phyloP scores from a whole-genome alignment of 805 yeast species.

The Myxozyma neotropica region DNA sequence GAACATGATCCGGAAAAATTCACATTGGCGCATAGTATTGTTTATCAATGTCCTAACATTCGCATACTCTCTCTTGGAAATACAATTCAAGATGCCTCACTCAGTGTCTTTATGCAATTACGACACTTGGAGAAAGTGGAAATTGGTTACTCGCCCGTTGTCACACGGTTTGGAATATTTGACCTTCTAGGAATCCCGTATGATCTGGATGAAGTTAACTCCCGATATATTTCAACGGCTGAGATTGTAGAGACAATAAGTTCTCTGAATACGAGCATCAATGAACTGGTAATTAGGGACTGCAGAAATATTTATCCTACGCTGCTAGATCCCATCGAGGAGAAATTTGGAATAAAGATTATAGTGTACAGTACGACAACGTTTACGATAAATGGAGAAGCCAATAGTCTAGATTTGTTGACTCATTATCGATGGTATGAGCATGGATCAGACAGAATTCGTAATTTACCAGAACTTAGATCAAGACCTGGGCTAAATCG shows the following conservation, averaged over 20 bases:
- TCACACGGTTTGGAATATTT: slow-evolving; percentile 22
- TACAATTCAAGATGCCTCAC: slow-evolving; percentile 19
- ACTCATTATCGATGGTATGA: slow-evolving; percentile 18
- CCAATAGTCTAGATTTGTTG: slow-evolving; percentile 13
- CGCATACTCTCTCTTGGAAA: slow-evolving; percentile 13
- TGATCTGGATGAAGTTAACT: neutral
- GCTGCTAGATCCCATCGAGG: slow-evolving; percentile 4
- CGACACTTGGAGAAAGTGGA: neutral
- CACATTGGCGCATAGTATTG: slow-evolving; percentile 16
- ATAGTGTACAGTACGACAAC: slow-evolving; percentile 15
- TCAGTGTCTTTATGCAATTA: slow-evolving; percentile 6
- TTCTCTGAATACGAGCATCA: neutral
- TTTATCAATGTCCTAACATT: slow-evolving; percentile 14
- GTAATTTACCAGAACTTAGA: slow-evolving; percentile 16
- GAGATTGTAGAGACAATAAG: neutral
- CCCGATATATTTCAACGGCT: slow-evolving; percentile 5
- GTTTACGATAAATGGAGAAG: slow-evolving; percentile 14
- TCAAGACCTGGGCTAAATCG: neutral
- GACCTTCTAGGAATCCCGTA: slow-evolving; percentile 11
- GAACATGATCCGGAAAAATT: neutral
- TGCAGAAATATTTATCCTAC: slow-evolving; percentile 19
- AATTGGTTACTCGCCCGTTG: slow-evolving; percentile 8
- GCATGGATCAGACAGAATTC: slow-evolving; percentile 22
- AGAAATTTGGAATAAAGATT: slow-evolving; percentile 5
- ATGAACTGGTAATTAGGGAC: slow-evolving; percentile 11